Base-by-base conservation (phyloP, 2,329 filamentous ascomycete genomes). In the Teratosphaeria epicoccoides region DNA sequence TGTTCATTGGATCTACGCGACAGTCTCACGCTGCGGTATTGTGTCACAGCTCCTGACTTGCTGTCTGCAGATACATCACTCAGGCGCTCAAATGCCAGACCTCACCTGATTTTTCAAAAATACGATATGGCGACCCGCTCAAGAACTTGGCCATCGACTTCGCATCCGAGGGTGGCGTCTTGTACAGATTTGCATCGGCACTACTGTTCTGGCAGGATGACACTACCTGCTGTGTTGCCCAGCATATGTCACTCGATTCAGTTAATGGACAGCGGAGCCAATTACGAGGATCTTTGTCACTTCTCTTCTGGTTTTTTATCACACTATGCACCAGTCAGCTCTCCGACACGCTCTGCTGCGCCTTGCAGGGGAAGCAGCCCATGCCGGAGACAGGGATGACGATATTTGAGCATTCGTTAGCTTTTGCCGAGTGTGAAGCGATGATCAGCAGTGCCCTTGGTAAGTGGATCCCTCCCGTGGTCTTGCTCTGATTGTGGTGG, bases 31-130 rank as follows among this genome's bases (percentile, higher is more conserved):
- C n/a, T n/a, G n/a, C n/a, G n/a, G n/a, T 17, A 40, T 1, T 40
- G n/a, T 40, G n/a, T 6, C 10, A 40, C 10, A 40, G 33, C n/a
- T 40, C 20, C 33, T 40, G 33, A 40, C 33, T 17, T 17, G 14
- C 33, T 40, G 33, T 9, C 33, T 17, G 33, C 33, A 40, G 33
- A 17, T 28, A 37, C 46, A 48, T 97, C 2, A 76, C 96, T 5
- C 87, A 89, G 62, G 88, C 87, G 1, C 87, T 97, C 57, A 88
- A 89, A 63, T 97, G 93, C 63, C 93, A 98, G 71, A 95, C 90
- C 1, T 72, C 71, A 1, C 73, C 73, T 1, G 62, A 66, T 47
- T 77, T 71, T 65, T 64, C 72, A 3, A 57, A 65, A 23, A 63
- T 75, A 49, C 71, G 74, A 56, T 76, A 76, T 54, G 71, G 72